A percentile compares a stretch with the other conserved stretches of the same genome.
These are phyloP conservation scores for Lantana camara DNA, from an alignment of 257 asterid species.

Conservation along the genomic window DNA sequence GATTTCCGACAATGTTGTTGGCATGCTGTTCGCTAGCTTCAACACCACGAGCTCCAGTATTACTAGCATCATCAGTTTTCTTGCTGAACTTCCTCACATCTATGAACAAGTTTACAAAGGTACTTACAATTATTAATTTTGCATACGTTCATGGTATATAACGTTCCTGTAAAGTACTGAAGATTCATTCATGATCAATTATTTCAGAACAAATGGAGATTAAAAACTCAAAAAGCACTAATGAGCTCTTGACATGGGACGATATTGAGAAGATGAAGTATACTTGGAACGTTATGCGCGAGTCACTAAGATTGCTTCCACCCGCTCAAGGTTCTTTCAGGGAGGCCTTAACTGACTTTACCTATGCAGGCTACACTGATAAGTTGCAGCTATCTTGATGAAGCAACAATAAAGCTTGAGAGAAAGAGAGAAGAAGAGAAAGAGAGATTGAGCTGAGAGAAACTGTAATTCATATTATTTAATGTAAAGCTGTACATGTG, in stretches of 20 bases:
- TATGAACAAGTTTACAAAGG: constrained; percentile 53
- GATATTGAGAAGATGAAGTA: constrained; percentile 67
- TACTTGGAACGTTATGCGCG: constrained; percentile 60
- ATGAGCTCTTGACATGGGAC: constrained; percentile 56
- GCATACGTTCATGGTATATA: no score
- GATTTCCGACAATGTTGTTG: constrained; percentile 50
- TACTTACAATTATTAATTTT: no score
- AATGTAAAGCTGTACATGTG: no score
- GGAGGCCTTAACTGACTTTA: constrained; percentile 48
- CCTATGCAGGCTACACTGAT: constrained; percentile 63
- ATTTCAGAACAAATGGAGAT: constrained; percentile 51
- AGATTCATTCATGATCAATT: neutral
- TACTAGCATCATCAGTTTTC: constrained; percentile 49
- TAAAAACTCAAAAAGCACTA: constrained; percentile 42
- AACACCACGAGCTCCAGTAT: constrained; percentile 60
- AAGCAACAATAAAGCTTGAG: no score
- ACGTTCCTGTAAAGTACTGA: no score
- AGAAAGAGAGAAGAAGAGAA: no score
- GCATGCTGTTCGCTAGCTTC: constrained; percentile 58
- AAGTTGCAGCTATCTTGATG: no score
- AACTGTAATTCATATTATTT: no score
- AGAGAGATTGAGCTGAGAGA: no score
- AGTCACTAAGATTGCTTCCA: constrained; percentile 51
- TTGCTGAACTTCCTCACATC: constrained; percentile 62
- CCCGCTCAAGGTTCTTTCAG: constrained; percentile 60